phyloP scores from a whole-genome alignment of 2,329 filamentous ascomycete genomes.

The Colletotrichum coccodes region DNA sequence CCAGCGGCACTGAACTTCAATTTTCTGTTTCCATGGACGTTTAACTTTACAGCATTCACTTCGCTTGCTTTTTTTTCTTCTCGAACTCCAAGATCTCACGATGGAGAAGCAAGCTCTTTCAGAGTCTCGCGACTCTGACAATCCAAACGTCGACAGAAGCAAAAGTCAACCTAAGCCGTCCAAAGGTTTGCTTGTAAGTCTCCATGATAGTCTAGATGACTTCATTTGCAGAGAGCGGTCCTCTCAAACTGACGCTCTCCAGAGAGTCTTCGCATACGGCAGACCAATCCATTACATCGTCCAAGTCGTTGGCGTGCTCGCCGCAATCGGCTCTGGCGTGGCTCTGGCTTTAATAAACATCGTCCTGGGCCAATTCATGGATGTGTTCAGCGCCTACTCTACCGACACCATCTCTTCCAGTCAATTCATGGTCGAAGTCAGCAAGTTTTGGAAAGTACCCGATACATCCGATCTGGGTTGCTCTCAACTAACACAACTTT shows the following conservation, averaged over 20 bases:
- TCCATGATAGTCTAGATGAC: not conserved
- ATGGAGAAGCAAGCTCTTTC: conserved; percentile 6
- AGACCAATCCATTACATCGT: conserved; percentile 36
- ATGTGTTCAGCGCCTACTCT: conserved; percentile 35
- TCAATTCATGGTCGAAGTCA: conserved; percentile 34
- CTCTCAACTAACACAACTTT: not conserved
- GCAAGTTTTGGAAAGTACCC: not conserved
- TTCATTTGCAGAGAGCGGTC: too few relatives aligned
- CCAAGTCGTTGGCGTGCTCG: conserved; percentile 36
- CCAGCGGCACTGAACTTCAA: too few relatives aligned
- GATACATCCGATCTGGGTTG: too few relatives aligned
- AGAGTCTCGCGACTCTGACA: not conserved
- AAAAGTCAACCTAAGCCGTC: not conserved
- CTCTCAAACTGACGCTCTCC: not conserved
- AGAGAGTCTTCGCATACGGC: conserved; percentile 40
- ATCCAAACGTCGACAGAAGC: not conserved
- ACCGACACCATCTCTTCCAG: conserved; percentile 22
- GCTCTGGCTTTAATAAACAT: conserved; percentile 42
- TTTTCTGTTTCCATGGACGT: too few relatives aligned
- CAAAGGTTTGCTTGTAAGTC: not conserved
- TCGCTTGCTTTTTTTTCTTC: too few relatives aligned
- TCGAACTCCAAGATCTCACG: too few relatives aligned
- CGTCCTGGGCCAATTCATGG: conserved; percentile 41
- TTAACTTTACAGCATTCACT: too few relatives aligned
- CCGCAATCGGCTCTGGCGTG: conserved; percentile 39